Percentiles rank a stretch among this genome's conserved stretches.
Conservation (phyloP, 2,329 filamentous ascomycete species). For the Setomelanomma holmii region DNA sequence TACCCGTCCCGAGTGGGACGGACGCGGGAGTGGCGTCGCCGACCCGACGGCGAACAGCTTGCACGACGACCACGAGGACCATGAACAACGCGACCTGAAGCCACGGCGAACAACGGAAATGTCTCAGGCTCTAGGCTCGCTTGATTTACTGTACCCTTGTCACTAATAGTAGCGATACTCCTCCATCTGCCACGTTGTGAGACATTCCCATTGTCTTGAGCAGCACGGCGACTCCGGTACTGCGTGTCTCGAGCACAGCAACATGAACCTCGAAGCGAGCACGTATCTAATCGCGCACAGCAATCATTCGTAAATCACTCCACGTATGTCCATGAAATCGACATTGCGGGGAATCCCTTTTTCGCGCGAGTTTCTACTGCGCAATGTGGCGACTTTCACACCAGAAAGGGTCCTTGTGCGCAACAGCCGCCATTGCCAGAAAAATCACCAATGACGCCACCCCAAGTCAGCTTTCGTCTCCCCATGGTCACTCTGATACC, state of each 20-base stretch:
- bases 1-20: too few species aligned
- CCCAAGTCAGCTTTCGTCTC: too few species aligned
- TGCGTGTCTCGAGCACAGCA: neutral
- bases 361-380: too few species aligned
- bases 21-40: neutral
- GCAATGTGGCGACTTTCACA: too few species aligned
- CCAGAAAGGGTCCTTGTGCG: too few species aligned
- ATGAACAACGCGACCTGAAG: neutral
- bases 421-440: too few species aligned
- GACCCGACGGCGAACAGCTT: slow-evolving; percentile 2
- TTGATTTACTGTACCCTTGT: neutral
- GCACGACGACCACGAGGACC: slow-evolving; percentile 1
- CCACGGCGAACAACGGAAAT: neutral
- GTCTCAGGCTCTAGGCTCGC: neutral
- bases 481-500: too few species aligned
- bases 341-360: too few species aligned
- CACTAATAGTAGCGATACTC: neutral
- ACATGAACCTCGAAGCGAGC: neutral
- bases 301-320: too few species aligned
- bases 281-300: too few species aligned
- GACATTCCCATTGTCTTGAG: slow-evolving; percentile 17
- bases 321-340: too few species aligned
- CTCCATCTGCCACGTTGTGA: slow-evolving; percentile 22
- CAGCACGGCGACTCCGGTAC: neutral
- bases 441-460: too few species aligned